Percentiles rank a stretch among this genome's conserved stretches.
phyloP scores from a whole-genome alignment of 331 rosid genomes.

The Phaseolus coccineus region DNA sequence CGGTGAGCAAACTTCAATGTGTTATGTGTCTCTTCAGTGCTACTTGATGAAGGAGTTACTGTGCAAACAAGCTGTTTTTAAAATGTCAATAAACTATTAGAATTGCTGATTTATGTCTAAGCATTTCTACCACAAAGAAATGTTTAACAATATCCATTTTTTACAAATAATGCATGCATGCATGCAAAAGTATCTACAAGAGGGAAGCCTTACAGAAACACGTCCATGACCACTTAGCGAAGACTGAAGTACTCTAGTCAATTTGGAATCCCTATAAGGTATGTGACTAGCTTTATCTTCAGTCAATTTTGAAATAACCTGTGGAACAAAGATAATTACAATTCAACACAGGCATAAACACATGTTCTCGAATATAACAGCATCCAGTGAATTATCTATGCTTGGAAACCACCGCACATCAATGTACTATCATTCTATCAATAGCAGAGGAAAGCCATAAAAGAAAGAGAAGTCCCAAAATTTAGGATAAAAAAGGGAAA shows the following conservation, averaged over 20 bases:
- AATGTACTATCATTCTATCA: conserved; percentile 28
- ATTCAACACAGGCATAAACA: conserved; percentile 29
- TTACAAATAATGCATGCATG: conserved; percentile 30
- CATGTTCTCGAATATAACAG: conserved; percentile 20
- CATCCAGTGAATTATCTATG: conserved; percentile 20
- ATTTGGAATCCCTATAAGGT: conserved; percentile 96
- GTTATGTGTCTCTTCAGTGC: conserved; percentile 94
- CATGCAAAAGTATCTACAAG: conserved; percentile 35
- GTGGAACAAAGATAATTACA: conserved; percentile 43
- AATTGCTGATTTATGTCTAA: conserved; percentile 24
- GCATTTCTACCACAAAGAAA: conserved; percentile 36
- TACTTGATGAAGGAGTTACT: conserved; percentile 97
- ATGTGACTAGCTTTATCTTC: conserved; percentile 88
- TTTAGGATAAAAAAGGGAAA: too few species aligned
- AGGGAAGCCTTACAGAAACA: conserved; percentile 81
- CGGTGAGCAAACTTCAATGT: conserved; percentile 98
- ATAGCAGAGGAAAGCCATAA: neutral
- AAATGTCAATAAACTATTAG: conserved; percentile 43
- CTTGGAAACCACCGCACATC: conserved; percentile 20
- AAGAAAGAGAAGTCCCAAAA: too few species aligned
- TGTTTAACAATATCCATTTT: conserved; percentile 32
- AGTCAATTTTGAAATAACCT: conserved; percentile 98
- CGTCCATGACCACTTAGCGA: conserved; percentile 99
- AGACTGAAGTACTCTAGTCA: conserved; percentile 95
- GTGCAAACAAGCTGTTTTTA: conserved; percentile 93